Evolutionary conservation across 306 rosid species (phyloP), one percentile per base, ranked within the genome.

Genomic region (Parietaria judaica): DNA sequence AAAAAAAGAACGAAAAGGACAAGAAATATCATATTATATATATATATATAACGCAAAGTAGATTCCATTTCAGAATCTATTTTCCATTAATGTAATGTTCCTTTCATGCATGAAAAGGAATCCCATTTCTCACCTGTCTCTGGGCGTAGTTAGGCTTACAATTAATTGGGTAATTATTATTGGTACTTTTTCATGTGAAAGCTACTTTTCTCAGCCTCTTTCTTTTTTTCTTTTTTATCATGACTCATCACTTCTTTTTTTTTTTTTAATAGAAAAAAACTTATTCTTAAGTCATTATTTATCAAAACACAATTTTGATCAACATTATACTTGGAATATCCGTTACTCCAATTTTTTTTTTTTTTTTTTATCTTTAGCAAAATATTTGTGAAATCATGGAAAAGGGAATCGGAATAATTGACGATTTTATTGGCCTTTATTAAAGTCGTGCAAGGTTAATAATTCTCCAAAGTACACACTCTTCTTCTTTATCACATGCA

Each of bases 21-120:
- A 50, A 0, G 14, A 9, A 50, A 43, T 31, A 23, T 23, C 31
- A 23, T 23, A 23, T 23, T 23, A 23, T 23, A 43, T 36, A 36
- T 37, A 35, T 65, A 53, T 41, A 45, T 54, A 45, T 11, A 61
- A 54, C 13, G 17, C 51, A 61, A 1, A 54, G 47, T 46, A 48
- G 58, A 70, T 55, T 38, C 45, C 45, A 53, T 36, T 1, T 36
- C 7, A 56, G 64, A 70, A 70, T 48, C 53, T 7, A 36, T 35
- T 36, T 36, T 10, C 61, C 7, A 36, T 12, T 3, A 3, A 11
- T 56, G 12, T 56, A 23, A 7, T 37, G n/a, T 36, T 5, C 38
- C 9, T 11, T 57, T 37, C 0, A 35, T 57, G 61, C 23, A 38
- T n/a, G 38, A 45, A 6, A 46, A 17, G 50, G 43, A 64, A 11